These are phyloP conservation scores for Zygoascus meyerae DNA, from an alignment of 1,139 yeast genomes.

Conservation along the genomic window DNA sequence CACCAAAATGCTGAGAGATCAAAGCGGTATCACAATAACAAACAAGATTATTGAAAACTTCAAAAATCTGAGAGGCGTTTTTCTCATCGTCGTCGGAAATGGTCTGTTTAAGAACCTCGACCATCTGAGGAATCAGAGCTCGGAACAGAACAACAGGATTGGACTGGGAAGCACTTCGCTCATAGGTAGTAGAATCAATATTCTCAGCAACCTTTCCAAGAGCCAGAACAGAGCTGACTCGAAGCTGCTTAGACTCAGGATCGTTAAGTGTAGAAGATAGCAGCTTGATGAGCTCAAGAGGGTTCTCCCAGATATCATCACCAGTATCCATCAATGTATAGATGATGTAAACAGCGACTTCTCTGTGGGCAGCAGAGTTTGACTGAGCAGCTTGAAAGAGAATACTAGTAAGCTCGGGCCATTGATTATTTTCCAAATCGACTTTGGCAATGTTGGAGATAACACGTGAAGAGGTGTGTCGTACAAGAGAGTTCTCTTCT, in stretches of 20 bases:
- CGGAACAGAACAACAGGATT: slow-evolving; percentile 56
- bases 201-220: slow-evolving; percentile 70
- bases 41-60: slow-evolving; percentile 75
- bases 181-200: slow-evolving; percentile 43
- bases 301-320: slow-evolving; percentile 56
- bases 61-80: slow-evolving; percentile 70
- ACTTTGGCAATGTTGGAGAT: slow-evolving; percentile 77
- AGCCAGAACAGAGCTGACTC: slow-evolving; percentile 79
- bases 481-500: slow-evolving; percentile 59
- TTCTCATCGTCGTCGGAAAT: slow-evolving; percentile 66
- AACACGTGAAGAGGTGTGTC: slow-evolving; percentile 87
- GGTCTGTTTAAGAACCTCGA: slow-evolving; percentile 72
- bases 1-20: slow-evolving; percentile 69
- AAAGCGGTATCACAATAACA: slow-evolving; percentile 63
- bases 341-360: slow-evolving; percentile 77
- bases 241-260: slow-evolving; percentile 57
- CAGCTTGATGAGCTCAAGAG: slow-evolving; percentile 62
- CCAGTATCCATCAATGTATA: slow-evolving; percentile 69
- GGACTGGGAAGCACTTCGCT: slow-evolving; percentile 25
- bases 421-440: slow-evolving; percentile 60
- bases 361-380: slow-evolving; percentile 58
- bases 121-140: slow-evolving; percentile 70
- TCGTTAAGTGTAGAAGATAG: slow-evolving; percentile 66
- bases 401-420: slow-evolving; percentile 75
- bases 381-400: slow-evolving; percentile 63